Evolutionary conservation across 2,329 filamentous ascomycete genomes (phyloP), one percentile per base, ranked within the genome.

Genomic region (Coccinonectria pachysandricola): DNA sequence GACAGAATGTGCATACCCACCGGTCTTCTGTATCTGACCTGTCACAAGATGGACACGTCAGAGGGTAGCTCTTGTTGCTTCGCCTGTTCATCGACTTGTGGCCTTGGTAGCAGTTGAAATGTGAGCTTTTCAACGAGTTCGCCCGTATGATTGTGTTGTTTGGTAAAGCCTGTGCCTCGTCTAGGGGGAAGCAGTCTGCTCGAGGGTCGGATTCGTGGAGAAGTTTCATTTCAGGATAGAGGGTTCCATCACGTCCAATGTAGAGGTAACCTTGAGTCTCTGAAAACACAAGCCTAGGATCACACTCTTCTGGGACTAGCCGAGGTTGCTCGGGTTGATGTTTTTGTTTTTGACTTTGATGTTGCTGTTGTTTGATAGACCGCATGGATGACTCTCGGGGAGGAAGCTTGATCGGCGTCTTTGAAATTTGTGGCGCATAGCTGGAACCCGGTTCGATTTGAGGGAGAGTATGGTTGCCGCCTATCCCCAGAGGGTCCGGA

Each of bases 11-110:
- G 43, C 68, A 72, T 12, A 53, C 54, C 49, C 53, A 63, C 18
- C 68, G 60, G 35, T 59, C 49, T 22, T 59, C 55, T 6, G 45
- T 40, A 31, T 71, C 64, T 25, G 54, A 51, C 30, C 52, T 54
- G 27, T 57, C 56, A 46, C 70, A 75, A 4, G 62, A 57, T 46
- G 70, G 64, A 45, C 70, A 75, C 8, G 64, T 56, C 12, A 73
- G 53, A 2, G 68, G 57, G 41, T 71, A 65, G 39, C 59, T 45
- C 23, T 43, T 48, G 46, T 74, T 73, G 33, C 52, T 50, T 27
- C 60, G 59, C 19, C 57, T 49, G 28, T 62, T 55, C 62, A 73
- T 67, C 23, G 49, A 55, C 23, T 45, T 45, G 43, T 75, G 70
- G 4, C 46, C 45, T 20, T 60, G 58, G 30, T 64, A 57, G 47